Evolutionary conservation across 2,329 filamentous ascomycete species (phyloP).

Genomic region (Sporothrix sp.): DNA sequence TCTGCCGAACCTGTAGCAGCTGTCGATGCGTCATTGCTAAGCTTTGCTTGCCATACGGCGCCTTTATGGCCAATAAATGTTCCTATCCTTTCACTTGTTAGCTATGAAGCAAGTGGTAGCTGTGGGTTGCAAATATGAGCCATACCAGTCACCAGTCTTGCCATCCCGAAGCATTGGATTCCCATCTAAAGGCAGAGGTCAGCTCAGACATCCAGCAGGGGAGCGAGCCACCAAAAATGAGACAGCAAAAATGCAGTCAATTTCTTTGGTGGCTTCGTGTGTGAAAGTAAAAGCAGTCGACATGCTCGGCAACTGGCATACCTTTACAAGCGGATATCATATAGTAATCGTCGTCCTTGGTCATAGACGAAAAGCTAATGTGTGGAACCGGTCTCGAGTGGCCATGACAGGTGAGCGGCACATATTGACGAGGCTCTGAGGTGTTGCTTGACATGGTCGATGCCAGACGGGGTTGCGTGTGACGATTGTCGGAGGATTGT

Average conservation of each 20-base stretch:
- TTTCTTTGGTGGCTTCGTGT: too few relatives aligned
- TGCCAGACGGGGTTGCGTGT: not conserved
- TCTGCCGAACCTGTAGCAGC: conserved; percentile 93
- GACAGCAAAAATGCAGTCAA: not conserved
- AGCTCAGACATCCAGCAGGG: conserved; percentile 7
- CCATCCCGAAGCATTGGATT: conserved; percentile 98
- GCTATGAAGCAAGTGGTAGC: conserved; percentile 4
- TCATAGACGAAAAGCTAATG: conserved; percentile 75
- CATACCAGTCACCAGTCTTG: conserved; percentile 83
- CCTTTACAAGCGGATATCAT: conserved; percentile 90
- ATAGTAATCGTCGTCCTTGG: conserved; percentile 79
- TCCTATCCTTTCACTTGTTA: conserved; percentile 77
- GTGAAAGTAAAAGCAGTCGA: too few relatives aligned
- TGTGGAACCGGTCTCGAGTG: conserved; percentile 89
- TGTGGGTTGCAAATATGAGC: not conserved
- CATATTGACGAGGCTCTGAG: conserved; percentile 46
- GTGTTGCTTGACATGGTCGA: conserved; percentile 23
- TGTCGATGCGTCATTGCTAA: conserved; percentile 77
- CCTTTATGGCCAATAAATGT: conserved; percentile 98
- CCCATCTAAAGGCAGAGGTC: conserved; percentile 54
- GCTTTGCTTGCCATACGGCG: conserved; percentile 89
- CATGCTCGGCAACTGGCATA: too few relatives aligned
- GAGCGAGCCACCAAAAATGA: conserved; percentile 1
- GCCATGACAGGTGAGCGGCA: conserved; percentile 87
- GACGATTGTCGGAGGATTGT: not conserved